Conservation (phyloP, 2,329 filamentous ascomycete species). For the Colletotrichum gigasporum region DNA sequence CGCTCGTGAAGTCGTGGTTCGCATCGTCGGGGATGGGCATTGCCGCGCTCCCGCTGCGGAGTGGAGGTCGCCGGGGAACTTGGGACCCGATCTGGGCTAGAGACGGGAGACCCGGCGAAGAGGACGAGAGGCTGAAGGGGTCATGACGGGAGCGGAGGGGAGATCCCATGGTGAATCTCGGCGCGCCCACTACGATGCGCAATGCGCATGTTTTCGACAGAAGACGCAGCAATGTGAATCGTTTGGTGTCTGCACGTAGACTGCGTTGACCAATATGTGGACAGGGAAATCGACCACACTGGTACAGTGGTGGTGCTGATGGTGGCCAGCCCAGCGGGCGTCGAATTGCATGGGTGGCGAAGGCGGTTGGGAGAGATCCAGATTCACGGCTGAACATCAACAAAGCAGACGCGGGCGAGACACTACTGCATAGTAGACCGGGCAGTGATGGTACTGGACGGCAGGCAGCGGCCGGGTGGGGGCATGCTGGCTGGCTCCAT, state of each 20-base stretch:
- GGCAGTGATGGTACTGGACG: no score
- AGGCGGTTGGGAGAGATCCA: neutral
- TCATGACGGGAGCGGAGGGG: conserved; percentile 40
- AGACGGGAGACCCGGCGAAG: conserved; percentile 65
- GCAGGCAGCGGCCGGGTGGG: no score
- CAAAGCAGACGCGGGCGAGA: conserved; percentile 5
- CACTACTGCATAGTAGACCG: no score
- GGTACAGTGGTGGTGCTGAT: neutral
- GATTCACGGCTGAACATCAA: neutral
- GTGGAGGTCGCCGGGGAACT: conserved; percentile 1
- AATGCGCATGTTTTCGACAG: conserved; percentile 53
- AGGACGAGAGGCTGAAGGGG: conserved; percentile 49
- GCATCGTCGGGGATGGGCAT: neutral
- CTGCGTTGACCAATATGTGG: neutral
- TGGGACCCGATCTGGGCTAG: conserved; percentile 58
- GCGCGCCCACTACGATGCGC: conserved; percentile 51
- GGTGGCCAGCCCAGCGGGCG: no score
- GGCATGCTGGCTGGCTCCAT: no score
- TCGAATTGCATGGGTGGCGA: neutral
- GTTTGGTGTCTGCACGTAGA: neutral
- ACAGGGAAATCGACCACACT: neutral
- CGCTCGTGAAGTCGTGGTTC: neutral
- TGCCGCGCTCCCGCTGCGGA: conserved; percentile 3
- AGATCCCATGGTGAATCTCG: conserved; percentile 44
- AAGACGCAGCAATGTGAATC: conserved; percentile 41